Base-by-base conservation (phyloP, 768 basidiomycete genomes). In the Hericium coralloides region DNA sequence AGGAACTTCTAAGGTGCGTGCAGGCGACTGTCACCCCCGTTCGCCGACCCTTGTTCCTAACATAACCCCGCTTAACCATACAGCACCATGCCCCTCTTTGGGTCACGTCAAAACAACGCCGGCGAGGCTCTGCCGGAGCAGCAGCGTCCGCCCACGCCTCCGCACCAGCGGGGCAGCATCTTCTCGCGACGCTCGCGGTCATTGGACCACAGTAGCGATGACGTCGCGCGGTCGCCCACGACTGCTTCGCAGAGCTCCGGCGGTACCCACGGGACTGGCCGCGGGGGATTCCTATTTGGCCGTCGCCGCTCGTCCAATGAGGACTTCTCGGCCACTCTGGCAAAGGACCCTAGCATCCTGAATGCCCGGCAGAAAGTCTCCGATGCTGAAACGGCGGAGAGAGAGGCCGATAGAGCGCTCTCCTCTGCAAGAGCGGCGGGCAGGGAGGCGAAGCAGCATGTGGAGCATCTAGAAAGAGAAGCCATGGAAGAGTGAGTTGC, bases 261-360 rank as follows among this genome's bases (percentile, higher is more conserved):
- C 49, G 61, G 51, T 53, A 54, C 47, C 25, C 25, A 26, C 43
- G 47, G 60, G 38, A 57, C 52, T 23, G 53, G 53, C 12, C 14
- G 36, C 22, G 3, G 18, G 31, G 61, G 67, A 23, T 62, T 62
- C 38, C 61, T 64, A 52, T 70, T 68, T 55, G 51, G 65, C 18
- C 64, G 65, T 26, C 68, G 66, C 47, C 63, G 67, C 31, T 62
- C 67, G 18, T 64, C 71, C 14, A 51, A 63, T 38, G 38, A 56
- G 41, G 53, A 50, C 49, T 47, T 55, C 20, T n/a, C 49, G 39
- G 54, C 55, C 50, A 38, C 62, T 47, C 60, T 70, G 50, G 62
- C 60, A 31, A 57, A 66, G 39, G 82, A 84, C 59, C 77, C 80
- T 7, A 68, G 69, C 26, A 79, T 85, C 59, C 50, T 70, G 8